Evolutionary conservation across 768 basidiomycete species (phyloP), one percentile per base, ranked within the genome.

Genomic region (Suillus subaureus): DNA sequence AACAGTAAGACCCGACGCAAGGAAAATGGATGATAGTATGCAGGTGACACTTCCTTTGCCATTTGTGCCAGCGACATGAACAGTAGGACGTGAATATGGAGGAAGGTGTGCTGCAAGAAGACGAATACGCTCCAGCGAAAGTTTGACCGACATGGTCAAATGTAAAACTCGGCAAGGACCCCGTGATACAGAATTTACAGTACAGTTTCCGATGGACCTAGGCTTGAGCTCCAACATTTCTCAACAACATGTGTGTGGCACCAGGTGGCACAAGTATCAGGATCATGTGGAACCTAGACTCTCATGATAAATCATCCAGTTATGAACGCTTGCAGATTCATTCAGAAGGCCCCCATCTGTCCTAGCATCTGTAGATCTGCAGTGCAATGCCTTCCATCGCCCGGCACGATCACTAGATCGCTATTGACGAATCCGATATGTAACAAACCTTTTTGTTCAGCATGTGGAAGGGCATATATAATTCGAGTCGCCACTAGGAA

Each of bases 41-140:
- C 90, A 89, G 1, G 94, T 89, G 15, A 97, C 94, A 70, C 93
- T 96, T 42, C 97, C 97, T 77, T 99, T 99, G 11, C 97, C 97
- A 77, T 99, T 99, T 0, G 97, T 99, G 0, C 97, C 97, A 9
- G 95, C 89, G 64, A 99, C 84, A 72, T 99, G 97, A 42, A 93
- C 82, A 0, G 95, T 94, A 0, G 95, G 97, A 2, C 93, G 84
- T 0, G 82, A 86, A 72, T 92, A 90, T 0, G 81, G 77, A 0
- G 86, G 87, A 6, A 97, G 78, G 69, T 82, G 71, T 3, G 74
- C 65, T 40, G 90, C 82, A 0, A 95, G 81, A 4, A 64, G 74
- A 51, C 74, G 71, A 43, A 94, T 81, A 8, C 90, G 84, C 62
- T 87, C 81, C 4, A 94, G 81, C 15, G 84, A 83, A 12, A 94